These are phyloP conservation scores for Termitomyces sp. DNA, from an alignment of 768 basidiomycete genomes.

Conservation along the genomic window DNA sequence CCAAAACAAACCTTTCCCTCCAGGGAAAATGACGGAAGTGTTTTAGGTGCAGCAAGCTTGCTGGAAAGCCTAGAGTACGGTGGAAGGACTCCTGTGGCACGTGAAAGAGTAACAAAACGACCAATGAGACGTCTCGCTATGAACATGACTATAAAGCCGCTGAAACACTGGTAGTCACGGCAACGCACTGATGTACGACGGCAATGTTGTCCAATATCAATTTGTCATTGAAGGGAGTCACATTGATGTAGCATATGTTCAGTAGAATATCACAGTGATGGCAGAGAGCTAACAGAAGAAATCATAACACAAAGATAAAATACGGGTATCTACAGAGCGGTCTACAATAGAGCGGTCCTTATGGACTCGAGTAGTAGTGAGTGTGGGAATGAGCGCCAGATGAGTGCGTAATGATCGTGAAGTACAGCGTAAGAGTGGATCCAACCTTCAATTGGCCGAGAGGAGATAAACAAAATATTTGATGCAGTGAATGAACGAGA, in stretches of 20 bases:
- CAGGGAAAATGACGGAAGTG: constrained; percentile 77
- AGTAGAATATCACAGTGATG: constrained; percentile 18
- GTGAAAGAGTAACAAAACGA: neutral
- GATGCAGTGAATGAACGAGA: constrained; percentile 11
- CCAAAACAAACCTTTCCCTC: constrained; percentile 54
- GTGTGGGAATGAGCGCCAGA: constrained; percentile 17
- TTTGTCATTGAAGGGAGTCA: neutral
- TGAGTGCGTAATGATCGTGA: constrained; percentile 23
- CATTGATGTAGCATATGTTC: constrained; percentile 23
- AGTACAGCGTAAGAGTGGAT: constrained; percentile 18
- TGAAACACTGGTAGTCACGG: neutral
- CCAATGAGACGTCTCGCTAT: neutral
- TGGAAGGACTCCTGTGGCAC: neutral
- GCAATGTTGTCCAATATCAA: neutral
- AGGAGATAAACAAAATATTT: constrained; percentile 12
- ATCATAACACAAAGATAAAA: constrained; percentile 30
- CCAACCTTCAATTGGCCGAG: constrained; percentile 14
- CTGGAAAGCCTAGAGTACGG: neutral
- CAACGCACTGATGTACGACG: no score
- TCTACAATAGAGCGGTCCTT: constrained; percentile 34
- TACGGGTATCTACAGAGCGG: constrained; percentile 47
- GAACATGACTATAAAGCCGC: neutral
- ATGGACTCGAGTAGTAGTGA: constrained; percentile 25
- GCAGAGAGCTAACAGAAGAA: constrained; percentile 27
- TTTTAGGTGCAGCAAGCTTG: constrained; percentile 30